Conservation (phyloP, 331 rosid genomes). For the Rosa hybrid region DNA sequence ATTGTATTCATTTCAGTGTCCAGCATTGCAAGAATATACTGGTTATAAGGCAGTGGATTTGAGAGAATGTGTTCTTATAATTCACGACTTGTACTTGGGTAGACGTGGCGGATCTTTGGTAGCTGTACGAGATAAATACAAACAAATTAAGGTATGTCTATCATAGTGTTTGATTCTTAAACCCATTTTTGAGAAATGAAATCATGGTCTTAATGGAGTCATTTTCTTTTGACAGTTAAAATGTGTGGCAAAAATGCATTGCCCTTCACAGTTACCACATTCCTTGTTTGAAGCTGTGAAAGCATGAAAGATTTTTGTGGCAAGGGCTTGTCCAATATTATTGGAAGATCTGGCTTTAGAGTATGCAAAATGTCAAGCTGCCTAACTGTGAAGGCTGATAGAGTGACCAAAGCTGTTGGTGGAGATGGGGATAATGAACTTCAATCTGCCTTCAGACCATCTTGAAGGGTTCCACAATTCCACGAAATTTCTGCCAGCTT, state of each 20-base stretch:
- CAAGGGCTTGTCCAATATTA: neutral
- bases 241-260: constrained; percentile 48
- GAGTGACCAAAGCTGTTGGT: neutral
- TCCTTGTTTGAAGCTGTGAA: constrained; percentile 33
- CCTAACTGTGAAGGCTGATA: neutral
- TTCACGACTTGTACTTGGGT: constrained; percentile 63
- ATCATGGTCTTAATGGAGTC: neutral
- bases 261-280: constrained; percentile 52
- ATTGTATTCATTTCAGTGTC: constrained; percentile 35
- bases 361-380: neutral
- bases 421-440: neutral
- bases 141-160: constrained; percentile 55
- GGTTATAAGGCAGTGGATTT: constrained; percentile 55
- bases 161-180: neutral
- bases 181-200: neutral
- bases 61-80: constrained; percentile 53
- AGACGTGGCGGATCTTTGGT: constrained; percentile 59
- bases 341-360: neutral
- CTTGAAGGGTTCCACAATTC: neutral
- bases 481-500: neutral
- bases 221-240: constrained; percentile 47
- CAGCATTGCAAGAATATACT: constrained; percentile 36
- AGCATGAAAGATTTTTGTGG: neutral
- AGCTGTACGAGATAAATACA: constrained; percentile 76
- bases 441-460: neutral